Evolutionary conservation across 2,329 filamentous ascomycete genomes (phyloP).

Genomic region (Clarireedia hainanense): DNA sequence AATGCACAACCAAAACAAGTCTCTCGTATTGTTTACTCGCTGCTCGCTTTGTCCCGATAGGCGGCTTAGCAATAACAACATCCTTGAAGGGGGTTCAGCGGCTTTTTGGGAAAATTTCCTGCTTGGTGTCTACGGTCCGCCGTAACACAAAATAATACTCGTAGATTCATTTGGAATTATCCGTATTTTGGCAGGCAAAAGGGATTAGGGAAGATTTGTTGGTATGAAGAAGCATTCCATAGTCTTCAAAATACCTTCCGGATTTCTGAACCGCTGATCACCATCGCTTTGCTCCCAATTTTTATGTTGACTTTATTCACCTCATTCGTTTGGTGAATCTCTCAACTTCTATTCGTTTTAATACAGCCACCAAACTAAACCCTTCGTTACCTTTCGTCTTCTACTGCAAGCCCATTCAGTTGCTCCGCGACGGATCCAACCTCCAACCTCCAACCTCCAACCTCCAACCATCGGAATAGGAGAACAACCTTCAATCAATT

Average conservation of each 20-base stretch:
- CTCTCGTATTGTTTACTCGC: too few relatives aligned
- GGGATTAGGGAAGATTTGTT: neutral
- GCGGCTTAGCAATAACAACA: neutral
- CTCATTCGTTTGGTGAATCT: slow-evolving; percentile 45
- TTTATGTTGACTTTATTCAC: slow-evolving; percentile 26
- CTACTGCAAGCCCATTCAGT: neutral
- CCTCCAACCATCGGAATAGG: neutral
- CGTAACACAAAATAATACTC: neutral
- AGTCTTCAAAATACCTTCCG: neutral
- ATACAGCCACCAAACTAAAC: neutral
- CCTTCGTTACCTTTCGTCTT: neutral
- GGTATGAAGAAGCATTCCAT: slow-evolving; percentile 9
- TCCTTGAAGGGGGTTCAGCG: too few relatives aligned
- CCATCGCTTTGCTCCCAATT: neutral
- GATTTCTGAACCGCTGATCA: neutral
- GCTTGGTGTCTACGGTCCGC: neutral
- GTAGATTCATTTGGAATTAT: too few relatives aligned
- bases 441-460: neutral
- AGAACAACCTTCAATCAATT: neutral
- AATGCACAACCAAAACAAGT: too few relatives aligned
- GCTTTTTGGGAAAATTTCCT: too few relatives aligned
- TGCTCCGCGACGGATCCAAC: neutral
- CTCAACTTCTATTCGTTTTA: slow-evolving; percentile 2
- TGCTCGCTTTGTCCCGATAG: neutral
- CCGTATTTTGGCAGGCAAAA: neutral